Conservation (phyloP, 225 moss, liverwort and hornwort species). For the Straminergon stramineum region DNA sequence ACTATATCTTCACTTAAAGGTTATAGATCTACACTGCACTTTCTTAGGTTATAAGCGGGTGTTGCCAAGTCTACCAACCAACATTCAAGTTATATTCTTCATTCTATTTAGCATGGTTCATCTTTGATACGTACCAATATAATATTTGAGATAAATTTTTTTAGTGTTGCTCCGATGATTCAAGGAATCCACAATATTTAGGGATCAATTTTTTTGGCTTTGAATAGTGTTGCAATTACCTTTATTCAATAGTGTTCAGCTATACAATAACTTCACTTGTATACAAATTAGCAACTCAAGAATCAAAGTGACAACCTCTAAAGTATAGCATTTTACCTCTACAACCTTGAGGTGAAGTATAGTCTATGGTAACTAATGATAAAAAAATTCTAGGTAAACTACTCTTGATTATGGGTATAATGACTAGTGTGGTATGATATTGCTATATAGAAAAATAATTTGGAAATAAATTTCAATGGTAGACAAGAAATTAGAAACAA, state of each 20-base stretch:
- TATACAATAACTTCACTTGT: background rate
- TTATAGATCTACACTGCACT: accelerated
- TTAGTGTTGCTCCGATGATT: background rate
- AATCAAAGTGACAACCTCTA: background rate
- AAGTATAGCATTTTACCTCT: background rate
- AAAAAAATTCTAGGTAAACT: background rate
- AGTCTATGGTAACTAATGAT: accelerated
- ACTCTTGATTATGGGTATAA: too few species aligned
- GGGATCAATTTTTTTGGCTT: background rate
- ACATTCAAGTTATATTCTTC: background rate
- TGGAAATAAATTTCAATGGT: too few species aligned
- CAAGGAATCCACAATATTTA: background rate
- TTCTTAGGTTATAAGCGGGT: accelerated
- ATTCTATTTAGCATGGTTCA: accelerated
- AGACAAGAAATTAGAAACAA: too few species aligned
- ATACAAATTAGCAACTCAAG: background rate
- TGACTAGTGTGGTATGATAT: too few species aligned
- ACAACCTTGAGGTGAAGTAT: accelerated
- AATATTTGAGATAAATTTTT: background rate
- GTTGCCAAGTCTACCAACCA: background rate
- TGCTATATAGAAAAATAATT: too few species aligned
- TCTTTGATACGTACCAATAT: too few species aligned
- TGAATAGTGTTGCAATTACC: background rate
- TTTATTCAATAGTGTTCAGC: accelerated
- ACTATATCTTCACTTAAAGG: background rate